Base-by-base conservation (phyloP, 1,284 basidiomycete genomes). In the Trametes polyzona region DNA sequence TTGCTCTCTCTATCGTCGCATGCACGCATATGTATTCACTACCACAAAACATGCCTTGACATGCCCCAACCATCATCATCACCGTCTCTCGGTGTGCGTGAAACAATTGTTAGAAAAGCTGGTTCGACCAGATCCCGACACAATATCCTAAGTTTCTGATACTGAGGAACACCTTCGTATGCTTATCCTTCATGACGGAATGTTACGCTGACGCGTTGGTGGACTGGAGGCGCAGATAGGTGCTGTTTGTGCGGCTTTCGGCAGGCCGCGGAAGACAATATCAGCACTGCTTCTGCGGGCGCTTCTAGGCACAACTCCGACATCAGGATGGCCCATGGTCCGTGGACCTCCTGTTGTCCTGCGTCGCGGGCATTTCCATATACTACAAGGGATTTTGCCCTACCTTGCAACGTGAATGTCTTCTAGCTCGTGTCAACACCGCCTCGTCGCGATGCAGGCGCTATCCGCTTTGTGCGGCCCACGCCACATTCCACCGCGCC, bases 21-120 rank as follows among this genome's bases (percentile, higher is more conserved):
- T 58, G 59, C 62, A 60, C 61, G 68, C 66, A 69, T 67, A 69
- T 71, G 67, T 71, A 69, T 62, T 61, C 59, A 61, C 51, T 56
- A 56, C 58, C 61, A 62, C 61, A 71, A 71, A 69, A 67, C 67
- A 69, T 69, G 69, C 65, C 57, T 58, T 66, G 63, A 58, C 66
- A 67, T 71, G 69, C 66, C 60, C 57, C 52, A 52, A 23, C 51
- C 43, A 48, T 44, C 47, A n/a, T n/a, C 29, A 39, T 36, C 39
- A 12, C 37, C 51, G 52, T 52, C 40, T 48, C 51, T 23, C 48
- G 33, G 47, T 46, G 21, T 4, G n/a, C 21, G 9, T 21, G 27
- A 11, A 11, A 16, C 14, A 29, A 8, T 17, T 41, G n/a, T n/a
- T n/a, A n/a, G n/a, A n/a, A n/a, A n/a, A n/a, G n/a, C n/a, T n/a